Percentiles rank a stretch among this genome's conserved stretches.
phyloP scores from a whole-genome alignment of 2,329 filamentous ascomycete genomes.

The Gaeumannomyces sp. region DNA sequence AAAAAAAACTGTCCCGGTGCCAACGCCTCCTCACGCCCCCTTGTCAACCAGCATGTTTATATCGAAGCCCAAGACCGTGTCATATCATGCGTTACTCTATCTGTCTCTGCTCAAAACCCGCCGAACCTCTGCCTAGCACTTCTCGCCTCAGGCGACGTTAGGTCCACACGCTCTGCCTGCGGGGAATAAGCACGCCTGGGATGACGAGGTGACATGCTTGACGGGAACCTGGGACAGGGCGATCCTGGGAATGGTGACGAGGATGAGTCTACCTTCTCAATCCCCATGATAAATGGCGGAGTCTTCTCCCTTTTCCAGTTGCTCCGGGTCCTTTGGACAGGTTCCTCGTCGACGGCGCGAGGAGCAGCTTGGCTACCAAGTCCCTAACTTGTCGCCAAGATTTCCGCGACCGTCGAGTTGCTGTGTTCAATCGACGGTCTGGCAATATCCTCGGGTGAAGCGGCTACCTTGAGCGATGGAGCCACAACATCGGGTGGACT shows the following conservation, averaged over 20 bases:
- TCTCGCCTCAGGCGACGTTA: not conserved
- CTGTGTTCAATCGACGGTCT: not conserved
- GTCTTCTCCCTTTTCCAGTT: not conserved
- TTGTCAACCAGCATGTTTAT: not conserved
- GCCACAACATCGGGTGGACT: not conserved
- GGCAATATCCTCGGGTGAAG: not conserved
- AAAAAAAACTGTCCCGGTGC: not conserved
- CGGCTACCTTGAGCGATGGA: not conserved
- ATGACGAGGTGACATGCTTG: not conserved
- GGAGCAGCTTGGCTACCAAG: no score
- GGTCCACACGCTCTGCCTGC: not conserved
- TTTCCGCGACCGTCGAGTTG: not conserved
- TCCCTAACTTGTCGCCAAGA: not conserved
- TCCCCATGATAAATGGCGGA: not conserved
- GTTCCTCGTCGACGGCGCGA: not conserved
- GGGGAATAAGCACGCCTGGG: not conserved
- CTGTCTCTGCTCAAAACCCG: not conserved
- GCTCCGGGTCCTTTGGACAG: no score
- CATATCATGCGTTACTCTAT: not conserved
- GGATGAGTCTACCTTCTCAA: not conserved
- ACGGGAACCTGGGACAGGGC: not conserved
- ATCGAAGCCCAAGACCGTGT: not conserved
- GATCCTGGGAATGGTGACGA: not conserved
- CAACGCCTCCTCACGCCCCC: not conserved
- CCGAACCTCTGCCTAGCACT: not conserved